Base-by-base conservation (phyloP, 179 eudicot species). In the Silene coronaria region DNA sequence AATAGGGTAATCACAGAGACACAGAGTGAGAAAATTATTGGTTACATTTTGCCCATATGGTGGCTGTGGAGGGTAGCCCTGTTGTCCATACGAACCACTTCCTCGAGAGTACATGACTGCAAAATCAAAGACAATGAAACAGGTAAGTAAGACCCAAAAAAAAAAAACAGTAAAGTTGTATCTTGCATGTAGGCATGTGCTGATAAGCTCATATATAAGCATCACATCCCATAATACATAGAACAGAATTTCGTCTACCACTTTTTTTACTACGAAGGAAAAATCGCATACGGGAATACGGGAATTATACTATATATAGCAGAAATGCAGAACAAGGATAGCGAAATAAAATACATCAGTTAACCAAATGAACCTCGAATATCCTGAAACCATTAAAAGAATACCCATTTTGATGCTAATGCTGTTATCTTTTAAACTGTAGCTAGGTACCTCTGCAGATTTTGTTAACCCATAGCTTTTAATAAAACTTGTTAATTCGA, bases 41-140 rank as follows among this genome's bases (percentile, higher is more conserved):
- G 80, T 70, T 81, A 92, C 97, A 68, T 78, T 85, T 78, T 88
- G 96, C 13, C 86, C 77, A 76, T 88, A 93, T 0, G 92, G 84
- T 23, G 97, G 88, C 74, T 93, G 96, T 3, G 89, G 81, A 77
- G 87, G 75, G 76, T 91, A 93, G 19, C 92, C 80, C 64, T 81
- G 94, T 71, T 86, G 89, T 76, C 89, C 89, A 70, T 88, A 93
- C 0, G 83, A 78, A 84, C 73, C 87, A 76, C 78, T 75, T 59
- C 91, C 95, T 61, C 98, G 84, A 38, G 91, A 75, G 81, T 88
- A 89, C 96, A 91, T 91, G 48, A 45, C 85, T 81, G 76, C 75
- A 70, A 55, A n/a, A 0, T 10, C 45, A 28, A 51, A 53, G 42
- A 1, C 19, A 69, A 26, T 32, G 67, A 48, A 64, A 55, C 19